These are phyloP conservation scores for Aspergillus neoniger DNA, from an alignment of 2,329 filamentous ascomycete species.

Conservation along the genomic window DNA sequence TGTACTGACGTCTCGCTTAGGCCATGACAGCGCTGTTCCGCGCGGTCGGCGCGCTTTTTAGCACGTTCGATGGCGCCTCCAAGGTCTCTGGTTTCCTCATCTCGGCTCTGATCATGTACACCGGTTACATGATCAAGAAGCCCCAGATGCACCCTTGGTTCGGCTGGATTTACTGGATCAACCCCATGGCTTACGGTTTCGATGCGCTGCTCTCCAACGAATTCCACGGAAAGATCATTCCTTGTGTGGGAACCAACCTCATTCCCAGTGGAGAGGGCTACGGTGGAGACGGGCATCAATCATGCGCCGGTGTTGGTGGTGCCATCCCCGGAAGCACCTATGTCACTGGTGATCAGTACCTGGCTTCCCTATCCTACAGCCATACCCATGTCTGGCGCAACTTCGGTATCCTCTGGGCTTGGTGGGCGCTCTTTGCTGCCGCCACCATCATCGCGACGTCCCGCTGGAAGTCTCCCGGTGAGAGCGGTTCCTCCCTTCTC, in stretches of 20 bases:
- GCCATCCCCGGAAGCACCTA: constrained; percentile 51
- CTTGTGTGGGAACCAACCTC: constrained; percentile 39
- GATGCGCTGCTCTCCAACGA: constrained; percentile 42
- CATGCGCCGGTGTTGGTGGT: constrained; percentile 58
- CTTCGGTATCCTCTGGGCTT: constrained; percentile 64
- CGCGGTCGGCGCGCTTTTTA: constrained; percentile 57
- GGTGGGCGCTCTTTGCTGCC: constrained; percentile 61
- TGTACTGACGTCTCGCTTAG: constrained; percentile 28
- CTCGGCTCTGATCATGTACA: constrained; percentile 42
- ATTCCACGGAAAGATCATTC: constrained; percentile 38
- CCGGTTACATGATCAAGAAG: constrained; percentile 49
- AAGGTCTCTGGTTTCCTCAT: constrained; percentile 52
- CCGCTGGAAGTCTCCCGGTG: constrained; percentile 57
- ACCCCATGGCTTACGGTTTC: constrained; percentile 43
- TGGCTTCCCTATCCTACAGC: constrained; percentile 57
- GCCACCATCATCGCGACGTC: constrained; percentile 61
- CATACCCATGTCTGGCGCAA: constrained; percentile 60
- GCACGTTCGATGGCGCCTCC: constrained; percentile 60
- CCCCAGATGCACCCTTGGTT: constrained; percentile 57
- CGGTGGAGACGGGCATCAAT: constrained; percentile 23
- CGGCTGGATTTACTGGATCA: constrained; percentile 48
- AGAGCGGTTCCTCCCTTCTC: constrained; percentile 57
- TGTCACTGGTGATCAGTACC: constrained; percentile 61
- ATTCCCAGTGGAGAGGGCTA: constrained; percentile 40
- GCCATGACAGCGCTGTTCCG: constrained; percentile 63